These are phyloP conservation scores for Selenicereus undatus DNA, from an alignment of 148 eudicot species.

Conservation along the genomic window DNA sequence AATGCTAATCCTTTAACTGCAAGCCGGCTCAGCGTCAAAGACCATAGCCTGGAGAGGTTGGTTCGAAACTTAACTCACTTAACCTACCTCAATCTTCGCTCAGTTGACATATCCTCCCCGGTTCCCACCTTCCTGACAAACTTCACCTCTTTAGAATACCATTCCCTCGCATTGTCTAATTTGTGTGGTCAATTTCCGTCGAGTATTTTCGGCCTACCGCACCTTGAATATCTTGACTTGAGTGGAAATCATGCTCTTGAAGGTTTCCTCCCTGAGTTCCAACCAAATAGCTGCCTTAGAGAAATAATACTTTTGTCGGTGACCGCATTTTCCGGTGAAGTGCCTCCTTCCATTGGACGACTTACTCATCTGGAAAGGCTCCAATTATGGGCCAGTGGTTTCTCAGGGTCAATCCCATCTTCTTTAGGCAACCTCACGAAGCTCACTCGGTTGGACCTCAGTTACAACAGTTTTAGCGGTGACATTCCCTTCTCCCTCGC, in stretches of 20 bases:
- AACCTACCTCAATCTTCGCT: background rate
- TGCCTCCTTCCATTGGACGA: constrained; percentile 27
- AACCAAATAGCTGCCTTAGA: constrained; percentile 1
- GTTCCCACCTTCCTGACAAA: constrained; percentile 27
- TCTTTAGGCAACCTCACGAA: constrained; percentile 20
- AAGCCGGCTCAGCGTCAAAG: background rate
- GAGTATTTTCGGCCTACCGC: constrained; percentile 20
- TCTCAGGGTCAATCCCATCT: constrained; percentile 19
- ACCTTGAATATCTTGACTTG: constrained; percentile 18
- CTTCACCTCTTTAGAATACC: background rate
- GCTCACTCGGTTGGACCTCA: constrained; percentile 14
- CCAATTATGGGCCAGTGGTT: background rate
- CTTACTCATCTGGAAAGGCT: background rate
- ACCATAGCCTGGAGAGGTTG: background rate
- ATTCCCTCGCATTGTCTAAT: background rate
- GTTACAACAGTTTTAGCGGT: background rate
- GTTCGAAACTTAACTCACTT: constrained; percentile 23
- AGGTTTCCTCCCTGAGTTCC: constrained; percentile 32
- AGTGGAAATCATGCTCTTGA: constrained; percentile 12
- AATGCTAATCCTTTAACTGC: background rate
- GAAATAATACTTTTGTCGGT: background rate
- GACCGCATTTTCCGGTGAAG: constrained; percentile 24
- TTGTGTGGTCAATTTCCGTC: constrained; percentile 18
- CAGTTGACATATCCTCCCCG: constrained; percentile 19
- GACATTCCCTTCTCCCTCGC: background rate